Conservation (phyloP, 2,329 filamentous ascomycete species). For the Trichoderma hamatum region DNA sequence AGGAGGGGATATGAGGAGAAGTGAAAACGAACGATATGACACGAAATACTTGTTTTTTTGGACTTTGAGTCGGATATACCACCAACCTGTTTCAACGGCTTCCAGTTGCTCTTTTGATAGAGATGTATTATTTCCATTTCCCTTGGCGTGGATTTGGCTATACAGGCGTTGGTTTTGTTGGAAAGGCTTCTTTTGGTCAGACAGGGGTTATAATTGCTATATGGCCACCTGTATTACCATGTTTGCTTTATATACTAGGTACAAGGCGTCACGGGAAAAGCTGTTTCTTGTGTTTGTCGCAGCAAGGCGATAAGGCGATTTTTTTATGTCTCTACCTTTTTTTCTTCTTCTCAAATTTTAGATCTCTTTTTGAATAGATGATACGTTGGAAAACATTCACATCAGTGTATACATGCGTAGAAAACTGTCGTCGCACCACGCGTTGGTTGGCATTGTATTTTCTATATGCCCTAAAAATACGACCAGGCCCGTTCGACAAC, state of each 20-base stretch:
- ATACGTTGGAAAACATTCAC: background rate
- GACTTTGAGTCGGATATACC: conserved; percentile 10
- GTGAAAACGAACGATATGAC: background rate
- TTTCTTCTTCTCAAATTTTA: background rate
- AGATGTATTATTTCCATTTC: background rate
- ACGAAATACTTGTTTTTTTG: background rate
- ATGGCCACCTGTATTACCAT: background rate
- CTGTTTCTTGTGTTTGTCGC: background rate
- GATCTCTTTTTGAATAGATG: background rate
- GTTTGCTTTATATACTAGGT: background rate
- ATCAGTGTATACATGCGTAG: background rate
- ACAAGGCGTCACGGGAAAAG: background rate
- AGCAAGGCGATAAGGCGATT: no score
- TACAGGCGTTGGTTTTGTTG: background rate
- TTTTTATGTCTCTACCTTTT: no score
- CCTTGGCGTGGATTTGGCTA: background rate
- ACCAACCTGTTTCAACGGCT: background rate
- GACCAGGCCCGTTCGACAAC: conserved; percentile 39
- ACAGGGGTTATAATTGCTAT: background rate
- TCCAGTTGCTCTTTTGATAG: background rate
- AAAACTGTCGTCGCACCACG: conserved; percentile 1
- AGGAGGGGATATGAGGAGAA: background rate
- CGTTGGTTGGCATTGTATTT: conserved; percentile 19
- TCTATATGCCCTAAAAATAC: conserved; percentile 40
- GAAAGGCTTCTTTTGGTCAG: background rate